Percentiles rank a stretch among this genome's conserved stretches.
phyloP scores from a whole-genome alignment of 2,329 filamentous ascomycete species.

The Thermothelomyces thermophilus region DNA sequence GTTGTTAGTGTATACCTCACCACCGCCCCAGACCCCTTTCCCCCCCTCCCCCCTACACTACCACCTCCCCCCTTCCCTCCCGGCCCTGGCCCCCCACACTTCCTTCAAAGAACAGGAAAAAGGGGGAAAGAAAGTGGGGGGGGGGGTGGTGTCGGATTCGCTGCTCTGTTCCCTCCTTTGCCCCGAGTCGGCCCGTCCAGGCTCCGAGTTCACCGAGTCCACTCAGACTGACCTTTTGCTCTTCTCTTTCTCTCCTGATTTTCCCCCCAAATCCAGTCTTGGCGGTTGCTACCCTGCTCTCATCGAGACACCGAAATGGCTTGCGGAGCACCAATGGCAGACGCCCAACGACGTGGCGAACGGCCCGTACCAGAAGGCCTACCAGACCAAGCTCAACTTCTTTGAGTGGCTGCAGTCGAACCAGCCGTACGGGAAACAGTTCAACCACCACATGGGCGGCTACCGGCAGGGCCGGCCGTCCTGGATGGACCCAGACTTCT shows the following conservation, averaged over 20 bases:
- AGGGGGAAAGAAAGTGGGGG: too few species aligned
- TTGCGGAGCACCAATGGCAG: slow-evolving; percentile 1
- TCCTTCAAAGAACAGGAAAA: too few species aligned
- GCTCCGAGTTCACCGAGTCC: too few species aligned
- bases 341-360: slow-evolving; percentile 23
- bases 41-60: too few species aligned
- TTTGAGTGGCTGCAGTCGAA: slow-evolving; percentile 30
- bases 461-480: slow-evolving; percentile 27
- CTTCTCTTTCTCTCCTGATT: not conserved
- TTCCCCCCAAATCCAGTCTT: not conserved
- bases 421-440: slow-evolving; percentile 28
- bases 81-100: too few species aligned
- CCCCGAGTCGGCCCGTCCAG: too few species aligned
- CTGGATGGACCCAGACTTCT: slow-evolving; percentile 28
- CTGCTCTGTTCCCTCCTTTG: too few species aligned
- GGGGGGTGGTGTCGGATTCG: too few species aligned
- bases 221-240: too few species aligned
- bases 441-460: slow-evolving; percentile 35
- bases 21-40: too few species aligned
- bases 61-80: not conserved
- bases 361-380: slow-evolving; percentile 29
- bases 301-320: not conserved
- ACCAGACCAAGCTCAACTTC: slow-evolving; percentile 31
- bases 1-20: not conserved
- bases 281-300: not conserved